Evolutionary conservation across 352 stramenopile species (phyloP).

Genomic region (Globisporangium rhizosaccharum): DNA sequence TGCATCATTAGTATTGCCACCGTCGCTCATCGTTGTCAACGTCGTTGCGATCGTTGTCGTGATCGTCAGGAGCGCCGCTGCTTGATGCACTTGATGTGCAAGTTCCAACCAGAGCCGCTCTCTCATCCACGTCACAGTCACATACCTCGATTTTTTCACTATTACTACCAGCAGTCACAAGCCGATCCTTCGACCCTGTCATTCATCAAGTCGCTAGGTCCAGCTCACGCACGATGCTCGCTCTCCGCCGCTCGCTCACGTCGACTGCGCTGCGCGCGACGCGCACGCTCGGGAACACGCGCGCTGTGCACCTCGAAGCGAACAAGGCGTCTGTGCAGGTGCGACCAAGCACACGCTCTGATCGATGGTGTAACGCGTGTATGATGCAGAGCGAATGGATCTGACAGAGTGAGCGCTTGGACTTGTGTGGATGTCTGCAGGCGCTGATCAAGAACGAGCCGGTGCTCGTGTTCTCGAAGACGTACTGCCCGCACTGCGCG

Average conservation of each 20-base stretch:
- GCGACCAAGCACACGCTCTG: neutral
- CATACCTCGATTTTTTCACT: no score
- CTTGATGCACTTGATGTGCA: neutral
- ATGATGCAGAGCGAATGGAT: neutral
- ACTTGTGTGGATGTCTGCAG: slow-evolving; percentile 14
- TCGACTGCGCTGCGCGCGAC: slow-evolving; percentile 8
- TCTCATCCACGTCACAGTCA: neutral
- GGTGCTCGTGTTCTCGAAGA: slow-evolving; percentile 94
- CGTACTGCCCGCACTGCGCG: slow-evolving; percentile 91
- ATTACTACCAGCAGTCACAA: no score
- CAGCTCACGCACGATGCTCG: slow-evolving; percentile 4
- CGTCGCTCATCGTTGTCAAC: neutral
- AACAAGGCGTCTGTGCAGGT: slow-evolving; percentile 57
- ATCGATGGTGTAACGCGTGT: no score
- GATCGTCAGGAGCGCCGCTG: no score
- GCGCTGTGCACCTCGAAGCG: slow-evolving; percentile 56
- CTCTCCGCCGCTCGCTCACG: slow-evolving; percentile 4
- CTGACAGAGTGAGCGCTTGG: neutral
- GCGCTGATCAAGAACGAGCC: slow-evolving; percentile 57
- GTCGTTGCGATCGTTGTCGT: no score
- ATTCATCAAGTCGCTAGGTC: slow-evolving; percentile 6
- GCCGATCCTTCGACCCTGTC: neutral
- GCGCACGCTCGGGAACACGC: slow-evolving; percentile 16
- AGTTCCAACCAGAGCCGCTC: neutral
- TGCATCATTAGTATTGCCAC: neutral